Evolutionary conservation across 352 stramenopile species (phyloP).

Genomic region (Phytophthora aleatoria): DNA sequence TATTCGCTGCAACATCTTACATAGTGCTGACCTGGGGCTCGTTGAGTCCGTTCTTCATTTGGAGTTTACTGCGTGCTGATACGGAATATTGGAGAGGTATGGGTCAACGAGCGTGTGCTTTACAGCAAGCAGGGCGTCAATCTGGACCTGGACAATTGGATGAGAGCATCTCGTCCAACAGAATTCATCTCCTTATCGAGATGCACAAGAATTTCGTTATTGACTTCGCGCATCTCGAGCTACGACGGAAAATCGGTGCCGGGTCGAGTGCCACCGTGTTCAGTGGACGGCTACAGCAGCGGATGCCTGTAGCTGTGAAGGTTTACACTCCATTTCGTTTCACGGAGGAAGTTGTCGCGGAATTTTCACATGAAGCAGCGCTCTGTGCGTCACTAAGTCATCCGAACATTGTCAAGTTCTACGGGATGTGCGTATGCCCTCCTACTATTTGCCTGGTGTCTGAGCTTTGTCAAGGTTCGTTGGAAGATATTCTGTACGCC

Average conservation of each 20-base stretch:
- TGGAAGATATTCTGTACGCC: constrained; percentile 48
- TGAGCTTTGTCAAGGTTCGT: constrained; percentile 55
- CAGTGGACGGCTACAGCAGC: constrained; percentile 41
- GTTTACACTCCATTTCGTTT: constrained; percentile 63
- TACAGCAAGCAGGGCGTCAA: constrained; percentile 26
- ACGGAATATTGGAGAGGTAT: constrained; percentile 56
- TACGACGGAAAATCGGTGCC: constrained; percentile 52
- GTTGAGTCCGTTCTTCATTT: constrained; percentile 46
- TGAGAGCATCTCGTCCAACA: constrained; percentile 49
- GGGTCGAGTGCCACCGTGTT: constrained; percentile 60
- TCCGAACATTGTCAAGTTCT: constrained; percentile 71
- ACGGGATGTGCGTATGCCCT: constrained; percentile 68
- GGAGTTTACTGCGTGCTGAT: constrained; percentile 55
- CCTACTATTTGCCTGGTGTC: constrained; percentile 68
- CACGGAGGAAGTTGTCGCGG: constrained; percentile 53
- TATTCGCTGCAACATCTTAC: constrained; percentile 22
- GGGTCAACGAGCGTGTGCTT: constrained; percentile 39
- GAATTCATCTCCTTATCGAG: constrained; percentile 64
- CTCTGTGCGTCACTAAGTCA: constrained; percentile 54
- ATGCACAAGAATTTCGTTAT: constrained; percentile 74
- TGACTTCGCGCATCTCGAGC: constrained; percentile 64
- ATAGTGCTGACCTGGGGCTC: constrained; percentile 36
- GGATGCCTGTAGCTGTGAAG: constrained; percentile 54
- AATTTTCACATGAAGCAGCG: constrained; percentile 69
- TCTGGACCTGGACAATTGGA: constrained; percentile 22